Evolutionary conservation across 164 flowering plant genomes (phyloP).

Genomic region (Liriodendron chinense): DNA sequence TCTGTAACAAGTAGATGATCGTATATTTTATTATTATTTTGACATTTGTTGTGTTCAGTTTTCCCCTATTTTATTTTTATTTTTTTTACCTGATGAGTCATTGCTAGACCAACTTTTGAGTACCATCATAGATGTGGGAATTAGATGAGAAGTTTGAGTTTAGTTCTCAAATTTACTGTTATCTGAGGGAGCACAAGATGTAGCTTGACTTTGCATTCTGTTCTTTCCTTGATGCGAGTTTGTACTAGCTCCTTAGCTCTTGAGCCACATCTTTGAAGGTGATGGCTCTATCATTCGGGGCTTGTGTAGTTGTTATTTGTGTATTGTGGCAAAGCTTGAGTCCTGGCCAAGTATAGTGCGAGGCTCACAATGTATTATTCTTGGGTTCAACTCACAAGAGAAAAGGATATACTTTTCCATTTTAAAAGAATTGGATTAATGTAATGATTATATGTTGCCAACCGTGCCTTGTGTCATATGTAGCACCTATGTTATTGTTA

Average conservation of each 20-base stretch:
- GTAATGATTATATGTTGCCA: too few relatives aligned
- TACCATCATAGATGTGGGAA: background rate
- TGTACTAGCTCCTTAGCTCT: too few relatives aligned
- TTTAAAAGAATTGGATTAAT: too few relatives aligned
- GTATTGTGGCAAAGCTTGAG: background rate
- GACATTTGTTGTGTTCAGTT: background rate
- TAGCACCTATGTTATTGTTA: too few relatives aligned
- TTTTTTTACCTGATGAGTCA: background rate
- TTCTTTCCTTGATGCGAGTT: too few relatives aligned
- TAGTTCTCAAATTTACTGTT: background rate
- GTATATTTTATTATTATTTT: too few relatives aligned
- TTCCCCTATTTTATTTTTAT: too few relatives aligned
- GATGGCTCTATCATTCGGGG: background rate
- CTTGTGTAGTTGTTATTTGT: too few relatives aligned
- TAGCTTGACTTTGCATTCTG: background rate
- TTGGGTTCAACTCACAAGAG: background rate
- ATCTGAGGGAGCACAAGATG: background rate
- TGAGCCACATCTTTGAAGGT: too few relatives aligned
- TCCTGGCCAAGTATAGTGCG: background rate
- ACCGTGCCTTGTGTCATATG: too few relatives aligned
- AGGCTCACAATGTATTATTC: background rate
- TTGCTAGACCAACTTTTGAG: background rate
- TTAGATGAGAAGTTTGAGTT: background rate
- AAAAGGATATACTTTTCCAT: too few relatives aligned
- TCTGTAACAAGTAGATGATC: constrained; percentile 6